Evolutionary conservation across 139 green algal species (phyloP), one percentile per base, ranked within the genome.

Genomic region (Micractinium conductrix): DNA sequence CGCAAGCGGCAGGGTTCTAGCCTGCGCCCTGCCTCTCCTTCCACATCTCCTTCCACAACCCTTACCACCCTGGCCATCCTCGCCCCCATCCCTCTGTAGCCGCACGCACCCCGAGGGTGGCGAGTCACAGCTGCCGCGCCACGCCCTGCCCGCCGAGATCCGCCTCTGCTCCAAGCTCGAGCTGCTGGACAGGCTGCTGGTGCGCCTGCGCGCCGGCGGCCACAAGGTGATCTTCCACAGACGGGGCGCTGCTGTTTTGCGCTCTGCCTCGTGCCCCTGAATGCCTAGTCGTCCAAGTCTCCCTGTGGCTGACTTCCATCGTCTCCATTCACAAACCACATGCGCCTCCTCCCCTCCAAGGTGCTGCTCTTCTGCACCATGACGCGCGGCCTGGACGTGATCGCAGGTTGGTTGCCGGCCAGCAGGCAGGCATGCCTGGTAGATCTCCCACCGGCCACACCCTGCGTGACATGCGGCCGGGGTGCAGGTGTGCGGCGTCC

Each of bases 141-240:
- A 95, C 95, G 74, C 87, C 90, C 48, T 92, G 95, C 83, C 83
- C 12, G 35, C 83, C 6, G 83, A 87, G 62, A 87, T 97, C 28
- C 80, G 93, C n/a, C 94, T 94, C 24, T 94, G 87, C 24, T 89
- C 90, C 87, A 98, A 98, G 90, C 93, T 98, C 89, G 91, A 95
- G 81, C 87, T 99, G 79, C 94, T 99, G 78, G 96, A 99, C 91
- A 97, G 98, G 87, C 88, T 99, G 78, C 90, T 99, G 48, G 78
- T 83, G 42, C 91, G 93, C 38, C 93, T 99, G 30, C 96, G 96
- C 85, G 93, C 95, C 38, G 93, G 92, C 8, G 93, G 94, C 22
- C 95, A 97, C 85, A 91, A 88, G 83, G 97, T 81, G 81, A 40
- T 67, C 1, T 58, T 58, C 14, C 48, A 22, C 48, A 10, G 53